A percentile compares a stretch with the other conserved stretches of the same genome.
phyloP scores from a whole-genome alignment of 768 basidiomycete species.

The Mycena rosella region DNA sequence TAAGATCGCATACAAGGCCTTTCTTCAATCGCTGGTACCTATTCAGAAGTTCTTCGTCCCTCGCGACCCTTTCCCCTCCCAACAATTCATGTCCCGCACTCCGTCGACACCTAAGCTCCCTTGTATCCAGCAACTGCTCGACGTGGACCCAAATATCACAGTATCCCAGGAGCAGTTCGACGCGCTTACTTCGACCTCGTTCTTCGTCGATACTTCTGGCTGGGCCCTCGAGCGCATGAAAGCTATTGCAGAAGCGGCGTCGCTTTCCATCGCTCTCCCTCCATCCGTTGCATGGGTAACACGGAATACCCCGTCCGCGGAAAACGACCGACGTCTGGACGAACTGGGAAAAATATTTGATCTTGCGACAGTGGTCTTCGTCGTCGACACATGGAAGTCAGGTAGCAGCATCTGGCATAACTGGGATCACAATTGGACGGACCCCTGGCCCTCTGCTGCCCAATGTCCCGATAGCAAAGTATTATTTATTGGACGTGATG shows the following conservation, averaged over 20 bases:
- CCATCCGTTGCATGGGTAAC: constrained; percentile 5
- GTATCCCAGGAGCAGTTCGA: not conserved
- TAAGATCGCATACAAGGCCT: not conserved
- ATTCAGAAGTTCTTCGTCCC: constrained; percentile 10
- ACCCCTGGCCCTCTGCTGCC: not conserved
- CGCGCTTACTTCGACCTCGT: not conserved
- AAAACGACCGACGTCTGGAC: constrained; percentile 1
- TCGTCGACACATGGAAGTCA: constrained; percentile 5
- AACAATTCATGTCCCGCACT: not conserved
- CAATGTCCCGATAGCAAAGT: not conserved
- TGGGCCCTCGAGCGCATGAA: constrained; percentile 18
- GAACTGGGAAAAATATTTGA: constrained; percentile 7
- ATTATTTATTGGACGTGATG: constrained; percentile 7
- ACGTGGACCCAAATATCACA: not conserved
- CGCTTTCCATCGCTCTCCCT: constrained; percentile 6
- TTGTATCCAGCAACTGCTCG: not conserved
- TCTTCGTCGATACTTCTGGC: not conserved
- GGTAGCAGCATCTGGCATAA: not conserved
- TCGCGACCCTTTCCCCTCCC: not conserved
- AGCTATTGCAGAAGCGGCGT: not conserved
- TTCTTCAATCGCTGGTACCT: not conserved
- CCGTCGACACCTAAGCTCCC: not conserved
- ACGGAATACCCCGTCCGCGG: not conserved
- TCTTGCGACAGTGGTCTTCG: constrained; percentile 2
- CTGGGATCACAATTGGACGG: not conserved